Conservation (phyloP, 768 basidiomycete species). For the Mycena capillaripes region DNA sequence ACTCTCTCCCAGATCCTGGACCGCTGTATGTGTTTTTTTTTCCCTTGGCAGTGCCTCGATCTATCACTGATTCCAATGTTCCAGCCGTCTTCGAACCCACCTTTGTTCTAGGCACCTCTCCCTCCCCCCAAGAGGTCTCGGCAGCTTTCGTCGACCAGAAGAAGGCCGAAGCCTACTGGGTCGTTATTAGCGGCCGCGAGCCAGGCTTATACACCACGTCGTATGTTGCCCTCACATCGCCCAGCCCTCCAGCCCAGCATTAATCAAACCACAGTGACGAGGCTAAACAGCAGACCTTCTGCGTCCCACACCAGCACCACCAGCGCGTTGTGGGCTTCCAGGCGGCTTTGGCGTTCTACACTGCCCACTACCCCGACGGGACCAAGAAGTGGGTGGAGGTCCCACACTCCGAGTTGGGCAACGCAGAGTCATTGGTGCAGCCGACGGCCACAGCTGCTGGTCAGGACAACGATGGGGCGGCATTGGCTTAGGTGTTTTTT, state of each 20-base stretch:
- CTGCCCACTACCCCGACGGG: no score
- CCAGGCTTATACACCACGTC: neutral
- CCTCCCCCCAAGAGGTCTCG: neutral
- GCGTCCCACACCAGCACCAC: no score
- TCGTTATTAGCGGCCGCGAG: neutral
- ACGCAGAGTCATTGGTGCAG: no score
- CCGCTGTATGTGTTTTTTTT: neutral
- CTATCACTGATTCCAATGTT: neutral
- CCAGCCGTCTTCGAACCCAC: neutral
- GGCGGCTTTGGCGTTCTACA: no score
- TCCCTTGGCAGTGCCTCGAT: neutral
- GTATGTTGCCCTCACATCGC: neutral
- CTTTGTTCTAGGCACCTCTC: neutral
- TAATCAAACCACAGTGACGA: neutral
- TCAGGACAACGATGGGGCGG: no score
- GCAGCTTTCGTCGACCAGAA: neutral
- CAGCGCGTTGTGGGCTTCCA: no score
- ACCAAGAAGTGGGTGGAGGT: no score
- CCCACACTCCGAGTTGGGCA: no score
- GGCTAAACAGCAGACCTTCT: neutral
- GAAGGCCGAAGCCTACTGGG: neutral
- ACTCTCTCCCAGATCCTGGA: neutral
- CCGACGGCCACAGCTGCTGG: no score
- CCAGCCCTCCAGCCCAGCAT: neutral
- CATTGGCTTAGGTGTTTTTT: no score